These are phyloP conservation scores for Phytophthora hibernalis DNA, from an alignment of 352 stramenopile species.

Conservation along the genomic window DNA sequence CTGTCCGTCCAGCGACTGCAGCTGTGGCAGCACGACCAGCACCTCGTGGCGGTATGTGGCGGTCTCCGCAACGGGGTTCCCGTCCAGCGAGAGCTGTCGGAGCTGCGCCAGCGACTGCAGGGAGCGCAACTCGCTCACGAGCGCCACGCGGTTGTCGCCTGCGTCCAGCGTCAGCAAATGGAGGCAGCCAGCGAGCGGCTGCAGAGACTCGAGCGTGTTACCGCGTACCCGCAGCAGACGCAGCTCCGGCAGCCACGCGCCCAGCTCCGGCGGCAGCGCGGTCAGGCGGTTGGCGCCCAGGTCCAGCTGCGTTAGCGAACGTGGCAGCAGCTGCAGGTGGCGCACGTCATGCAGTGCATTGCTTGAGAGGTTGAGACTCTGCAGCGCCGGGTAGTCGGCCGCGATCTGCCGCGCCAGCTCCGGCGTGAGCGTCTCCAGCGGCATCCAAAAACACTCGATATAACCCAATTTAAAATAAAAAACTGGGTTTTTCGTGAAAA, in stretches of 20 bases:
- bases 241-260: conserved; percentile 46
- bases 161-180: conserved; percentile 51
- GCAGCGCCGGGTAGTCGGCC: conserved; percentile 62
- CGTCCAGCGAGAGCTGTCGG: conserved; percentile 54
- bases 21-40: conserved; percentile 59
- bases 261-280: conserved; percentile 45
- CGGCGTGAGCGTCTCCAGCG: conserved; percentile 58
- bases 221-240: conserved; percentile 56
- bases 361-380: conserved; percentile 65
- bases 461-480: too few species aligned
- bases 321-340: conserved; percentile 60
- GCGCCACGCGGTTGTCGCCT: conserved; percentile 49
- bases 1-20: conserved; percentile 57
- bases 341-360: conserved; percentile 63
- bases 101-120: conserved; percentile 56
- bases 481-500: too few species aligned
- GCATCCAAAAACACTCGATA: conserved; percentile 35
- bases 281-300: conserved; percentile 63
- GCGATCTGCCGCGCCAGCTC: conserved; percentile 74
- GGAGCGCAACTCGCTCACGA: conserved; percentile 66
- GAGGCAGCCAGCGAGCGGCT: conserved; percentile 34
- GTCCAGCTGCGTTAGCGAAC: conserved; percentile 58
- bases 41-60: conserved; percentile 59
- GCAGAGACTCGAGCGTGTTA: conserved; percentile 68
- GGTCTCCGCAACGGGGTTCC: conserved; percentile 58